Evolutionary conservation across 2,329 filamentous ascomycete genomes (phyloP).

Genomic region (Pezizomycotina sp.): DNA sequence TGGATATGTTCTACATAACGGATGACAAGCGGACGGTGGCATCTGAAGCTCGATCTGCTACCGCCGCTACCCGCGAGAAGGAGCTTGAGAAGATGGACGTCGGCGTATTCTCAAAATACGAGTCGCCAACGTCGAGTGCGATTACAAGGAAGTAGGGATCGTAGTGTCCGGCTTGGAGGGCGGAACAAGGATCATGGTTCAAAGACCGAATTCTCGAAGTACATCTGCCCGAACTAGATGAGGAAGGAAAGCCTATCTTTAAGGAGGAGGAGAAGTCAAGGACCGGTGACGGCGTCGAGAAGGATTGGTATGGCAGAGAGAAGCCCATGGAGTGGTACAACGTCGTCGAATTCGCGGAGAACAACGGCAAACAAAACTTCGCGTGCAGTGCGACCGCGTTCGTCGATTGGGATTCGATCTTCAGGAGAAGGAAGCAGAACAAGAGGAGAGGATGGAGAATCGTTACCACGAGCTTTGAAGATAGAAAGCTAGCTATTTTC

Average conservation of each 20-base stretch:
- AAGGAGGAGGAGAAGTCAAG: constrained; percentile 18
- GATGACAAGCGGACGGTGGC: constrained; percentile 18
- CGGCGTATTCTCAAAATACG: constrained; percentile 19
- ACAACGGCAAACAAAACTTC: constrained; percentile 18
- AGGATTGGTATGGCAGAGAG: constrained; percentile 20
- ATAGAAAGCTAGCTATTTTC: constrained; percentile 19
- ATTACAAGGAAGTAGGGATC: constrained; percentile 17
- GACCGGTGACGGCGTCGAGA: constrained; percentile 16
- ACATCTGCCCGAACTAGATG: constrained; percentile 16
- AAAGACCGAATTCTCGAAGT: constrained; percentile 21
- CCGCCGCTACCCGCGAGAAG: constrained; percentile 15
- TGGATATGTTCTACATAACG: constrained; percentile 15
- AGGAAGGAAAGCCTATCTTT: constrained; percentile 9
- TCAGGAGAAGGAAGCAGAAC: constrained; percentile 19
- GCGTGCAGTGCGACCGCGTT: constrained; percentile 14
- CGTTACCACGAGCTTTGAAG: constrained; percentile 16
- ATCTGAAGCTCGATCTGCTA: constrained; percentile 19
- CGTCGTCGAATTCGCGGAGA: constrained; percentile 19
- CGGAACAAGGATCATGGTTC: constrained; percentile 18
- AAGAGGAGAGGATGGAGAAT: constrained; percentile 20
- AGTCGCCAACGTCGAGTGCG: no score
- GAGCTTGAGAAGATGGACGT: constrained; percentile 16
- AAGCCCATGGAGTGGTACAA: constrained; percentile 22
- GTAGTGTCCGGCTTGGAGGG: constrained; percentile 18
- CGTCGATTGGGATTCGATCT: constrained; percentile 21